Base-by-base conservation (phyloP, 176 grass and related monocot species). In the Lolium perenne region DNA sequence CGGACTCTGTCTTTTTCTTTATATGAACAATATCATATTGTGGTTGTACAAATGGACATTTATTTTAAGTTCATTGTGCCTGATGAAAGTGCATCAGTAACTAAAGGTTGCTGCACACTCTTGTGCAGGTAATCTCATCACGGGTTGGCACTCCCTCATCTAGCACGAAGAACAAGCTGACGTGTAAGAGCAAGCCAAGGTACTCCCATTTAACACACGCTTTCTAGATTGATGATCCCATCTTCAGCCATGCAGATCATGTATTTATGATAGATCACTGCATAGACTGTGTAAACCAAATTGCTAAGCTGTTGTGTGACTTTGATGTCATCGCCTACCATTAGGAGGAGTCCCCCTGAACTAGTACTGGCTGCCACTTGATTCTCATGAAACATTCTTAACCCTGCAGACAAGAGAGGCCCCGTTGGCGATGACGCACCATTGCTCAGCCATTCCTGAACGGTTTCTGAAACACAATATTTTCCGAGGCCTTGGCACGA, bases 171-270 rank as follows among this genome's bases (percentile, higher is more conserved):
- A 91, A 43, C 26, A 80, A 84, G 58, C 49, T 43, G 58, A 21
- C 69, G 32, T 56, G 80, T n/a, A 87, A 87, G 85, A 87, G 77
- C 75, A 91, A 84, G 50, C 85, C 89, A 60, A 80, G 89, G 89
- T 91, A 79, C 43, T 76, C 29, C 32, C 45, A 40, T 23, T 40
- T 11, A 35, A 35, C 32, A 3, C 1, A 4, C 9, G 25, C 23
- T 54, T 54, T 62, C 25, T 11, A 21, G 6, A 41, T 22, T 22
- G 22, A 79, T 59, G 50, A 2, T 56, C 14, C 26, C 48, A 54
- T 38, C 6, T 56, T 56, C 18, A 56, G 17, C 54, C 54, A 8
- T 56, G 54, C 54, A 56, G 18, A 20, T 56, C 17, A 16, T 18
- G 6, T 56, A 56, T 18, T 18, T 56, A 20, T 18, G 54, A 16